Percentiles rank a stretch among this genome's conserved stretches.
Evolutionary conservation across 176 grass and related monocot genomes (phyloP).

Genomic region (Phragmites australis): DNA sequence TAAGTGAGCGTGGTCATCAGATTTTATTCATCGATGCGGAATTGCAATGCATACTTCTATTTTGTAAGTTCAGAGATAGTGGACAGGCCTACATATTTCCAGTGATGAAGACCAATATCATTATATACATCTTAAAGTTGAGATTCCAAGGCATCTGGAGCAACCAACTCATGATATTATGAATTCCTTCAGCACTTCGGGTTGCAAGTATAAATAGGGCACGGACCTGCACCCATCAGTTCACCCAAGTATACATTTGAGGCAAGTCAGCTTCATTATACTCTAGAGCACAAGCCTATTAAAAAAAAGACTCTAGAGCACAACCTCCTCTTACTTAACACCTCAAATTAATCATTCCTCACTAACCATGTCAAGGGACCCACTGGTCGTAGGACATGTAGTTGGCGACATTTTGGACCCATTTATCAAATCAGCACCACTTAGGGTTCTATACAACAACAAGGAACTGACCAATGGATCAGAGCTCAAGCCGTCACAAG

Average conservation of each 20-base stretch:
- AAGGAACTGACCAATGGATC: slow-evolving; percentile 84
- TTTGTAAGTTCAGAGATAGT: slow-evolving; percentile 48
- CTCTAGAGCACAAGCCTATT: slow-evolving; percentile 17
- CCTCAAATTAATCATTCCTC: slow-evolving; percentile 28
- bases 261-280: slow-evolving; percentile 29
- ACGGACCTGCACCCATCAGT: slow-evolving; percentile 48
- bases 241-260: slow-evolving; percentile 46
- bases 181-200: slow-evolving; percentile 49
- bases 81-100: slow-evolving; percentile 48
- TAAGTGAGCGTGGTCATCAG: slow-evolving; percentile 60
- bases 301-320: slow-evolving; percentile 3
- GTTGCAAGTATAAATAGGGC: slow-evolving; percentile 74
- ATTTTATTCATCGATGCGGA: slow-evolving; percentile 80
- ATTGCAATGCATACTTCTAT: slow-evolving; percentile 43
- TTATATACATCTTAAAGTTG: slow-evolving; percentile 36
- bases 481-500: slow-evolving; percentile 88
- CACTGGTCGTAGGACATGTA: slow-evolving; percentile 82
- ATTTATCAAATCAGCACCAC: slow-evolving; percentile 73
- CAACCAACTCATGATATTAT: slow-evolving; percentile 37
- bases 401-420: slow-evolving; percentile 91
- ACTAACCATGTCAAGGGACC: slow-evolving; percentile 82
- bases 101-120: slow-evolving; percentile 56
- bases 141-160: slow-evolving; percentile 63
- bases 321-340: slow-evolving; percentile 27
- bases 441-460: slow-evolving; percentile 74